Conservation (phyloP, 768 basidiomycete genomes). For the Naganishia vaughanmartiniae region DNA sequence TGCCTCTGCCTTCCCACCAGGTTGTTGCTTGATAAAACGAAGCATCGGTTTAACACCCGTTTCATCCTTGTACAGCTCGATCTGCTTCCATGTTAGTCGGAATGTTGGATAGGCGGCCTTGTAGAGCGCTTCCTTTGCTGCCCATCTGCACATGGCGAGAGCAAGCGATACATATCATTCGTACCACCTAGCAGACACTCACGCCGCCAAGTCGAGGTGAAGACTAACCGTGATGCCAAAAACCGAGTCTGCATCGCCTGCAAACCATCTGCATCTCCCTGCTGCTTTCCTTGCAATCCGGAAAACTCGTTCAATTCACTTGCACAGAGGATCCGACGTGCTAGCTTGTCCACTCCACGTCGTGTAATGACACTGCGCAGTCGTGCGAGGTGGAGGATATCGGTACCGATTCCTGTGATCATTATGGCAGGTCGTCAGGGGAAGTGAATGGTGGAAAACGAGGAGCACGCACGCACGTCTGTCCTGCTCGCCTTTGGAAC, state of each 20-base stretch:
- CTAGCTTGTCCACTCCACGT: conserved; percentile 22
- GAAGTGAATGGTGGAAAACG: background rate
- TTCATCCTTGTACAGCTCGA: conserved; percentile 11
- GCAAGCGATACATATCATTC: background rate
- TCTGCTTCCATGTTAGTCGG: conserved; percentile 24
- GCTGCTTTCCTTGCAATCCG: background rate
- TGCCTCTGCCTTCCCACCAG: background rate
- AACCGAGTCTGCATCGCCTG: conserved; percentile 1
- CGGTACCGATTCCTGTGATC: conserved; percentile 31
- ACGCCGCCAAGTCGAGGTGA: background rate
- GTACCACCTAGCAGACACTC: background rate
- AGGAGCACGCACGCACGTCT: background rate
- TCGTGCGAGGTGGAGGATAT: conserved; percentile 30
- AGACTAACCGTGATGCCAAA: conserved; percentile 21
- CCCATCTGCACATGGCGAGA: conserved; percentile 21
- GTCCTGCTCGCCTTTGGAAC: too few relatives aligned
- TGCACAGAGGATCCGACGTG: conserved; percentile 29
- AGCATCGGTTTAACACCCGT: conserved; percentile 17
- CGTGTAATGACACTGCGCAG: conserved; percentile 14
- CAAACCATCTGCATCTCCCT: background rate
- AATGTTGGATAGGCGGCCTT: conserved; percentile 30
- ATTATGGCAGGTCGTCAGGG: conserved; percentile 5
- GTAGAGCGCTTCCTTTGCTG: conserved; percentile 32
- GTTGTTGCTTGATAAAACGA: background rate
- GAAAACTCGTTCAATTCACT: conserved; percentile 24